Percentiles rank a stretch among this genome's conserved stretches.
These are phyloP conservation scores for Acer yangbiense DNA, from an alignment of 345 rosid species.

Conservation along the genomic window DNA sequence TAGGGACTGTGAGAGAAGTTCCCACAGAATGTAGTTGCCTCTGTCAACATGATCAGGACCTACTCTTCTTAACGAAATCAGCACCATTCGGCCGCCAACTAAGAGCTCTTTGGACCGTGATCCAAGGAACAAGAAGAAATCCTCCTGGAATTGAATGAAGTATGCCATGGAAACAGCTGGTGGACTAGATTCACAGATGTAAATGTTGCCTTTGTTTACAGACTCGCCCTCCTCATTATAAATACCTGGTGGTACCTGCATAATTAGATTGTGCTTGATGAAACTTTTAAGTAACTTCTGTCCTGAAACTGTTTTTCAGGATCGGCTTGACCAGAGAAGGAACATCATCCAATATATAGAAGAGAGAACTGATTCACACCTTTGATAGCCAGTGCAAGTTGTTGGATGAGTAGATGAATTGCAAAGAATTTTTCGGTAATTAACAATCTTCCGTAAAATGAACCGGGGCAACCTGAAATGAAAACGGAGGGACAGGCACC, in stretches of 20 bases:
- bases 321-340: no score
- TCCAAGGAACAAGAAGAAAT: slow-evolving; percentile 62
- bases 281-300: no score
- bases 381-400: slow-evolving; percentile 94
- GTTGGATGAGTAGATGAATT: slow-evolving; percentile 70
- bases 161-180: slow-evolving; percentile 66
- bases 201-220: slow-evolving; percentile 67
- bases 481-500: slow-evolving; percentile 27
- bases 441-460: slow-evolving; percentile 75
- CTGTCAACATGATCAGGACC: slow-evolving; percentile 67
- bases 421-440: slow-evolving; percentile 65
- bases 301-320: no score
- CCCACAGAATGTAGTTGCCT: slow-evolving; percentile 88
- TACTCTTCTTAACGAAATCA: slow-evolving; percentile 67
- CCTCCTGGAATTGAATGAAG: slow-evolving; percentile 68
- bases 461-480: slow-evolving; percentile 63
- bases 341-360: no score
- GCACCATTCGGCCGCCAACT: slow-evolving; percentile 64
- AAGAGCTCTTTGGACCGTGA: slow-evolving; percentile 63
- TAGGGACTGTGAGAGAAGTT: slow-evolving; percentile 61
- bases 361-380: slow-evolving; percentile 34
- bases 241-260: slow-evolving; percentile 69
- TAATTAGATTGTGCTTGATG: background rate
- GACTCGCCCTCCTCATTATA: slow-evolving; percentile 68
- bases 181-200: slow-evolving; percentile 65